A percentile compares a stretch with the other conserved stretches of the same genome.
Evolutionary conservation across 306 rosid genomes (phyloP).

Genomic region (Lupinus albus): DNA sequence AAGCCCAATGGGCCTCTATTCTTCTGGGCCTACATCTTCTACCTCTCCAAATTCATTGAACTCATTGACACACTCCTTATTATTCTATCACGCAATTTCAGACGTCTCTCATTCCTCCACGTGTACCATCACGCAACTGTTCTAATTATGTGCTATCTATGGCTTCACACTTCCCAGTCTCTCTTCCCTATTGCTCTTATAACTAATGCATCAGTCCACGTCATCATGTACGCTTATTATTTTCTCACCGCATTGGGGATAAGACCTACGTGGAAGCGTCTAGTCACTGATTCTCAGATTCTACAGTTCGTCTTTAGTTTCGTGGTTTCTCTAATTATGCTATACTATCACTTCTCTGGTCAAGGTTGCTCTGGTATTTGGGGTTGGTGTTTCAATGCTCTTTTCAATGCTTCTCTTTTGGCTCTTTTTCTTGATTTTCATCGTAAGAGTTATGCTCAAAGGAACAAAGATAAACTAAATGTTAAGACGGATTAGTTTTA

Average conservation of each 20-base stretch:
- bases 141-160: conserved; percentile 67
- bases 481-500: background rate
- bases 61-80: conserved; percentile 76
- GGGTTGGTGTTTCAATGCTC: conserved; percentile 84
- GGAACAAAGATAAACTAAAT: conserved; percentile 11
- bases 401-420: conserved; percentile 75
- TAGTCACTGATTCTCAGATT: conserved; percentile 78
- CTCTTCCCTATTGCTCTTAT: conserved; percentile 77
- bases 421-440: conserved; percentile 74
- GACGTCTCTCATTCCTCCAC: conserved; percentile 86
- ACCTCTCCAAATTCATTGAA: conserved; percentile 84
- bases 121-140: conserved; percentile 92
- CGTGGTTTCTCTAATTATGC: conserved; percentile 63
- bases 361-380: conserved; percentile 71
- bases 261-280: conserved; percentile 78
- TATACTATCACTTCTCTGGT: conserved; percentile 61
- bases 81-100: conserved; percentile 56
- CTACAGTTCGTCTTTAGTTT: conserved; percentile 79
- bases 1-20: conserved; percentile 72
- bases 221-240: conserved; percentile 83
- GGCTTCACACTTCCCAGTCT: conserved; percentile 75
- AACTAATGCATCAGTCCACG: conserved; percentile 79
- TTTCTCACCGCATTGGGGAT: conserved; percentile 57
- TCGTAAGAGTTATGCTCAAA: conserved; percentile 57
- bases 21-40: conserved; percentile 93